Percentiles rank a stretch among this genome's conserved stretches.
phyloP scores from a whole-genome alignment of 2,329 filamentous ascomycete species.

The Exserohilum turcica region DNA sequence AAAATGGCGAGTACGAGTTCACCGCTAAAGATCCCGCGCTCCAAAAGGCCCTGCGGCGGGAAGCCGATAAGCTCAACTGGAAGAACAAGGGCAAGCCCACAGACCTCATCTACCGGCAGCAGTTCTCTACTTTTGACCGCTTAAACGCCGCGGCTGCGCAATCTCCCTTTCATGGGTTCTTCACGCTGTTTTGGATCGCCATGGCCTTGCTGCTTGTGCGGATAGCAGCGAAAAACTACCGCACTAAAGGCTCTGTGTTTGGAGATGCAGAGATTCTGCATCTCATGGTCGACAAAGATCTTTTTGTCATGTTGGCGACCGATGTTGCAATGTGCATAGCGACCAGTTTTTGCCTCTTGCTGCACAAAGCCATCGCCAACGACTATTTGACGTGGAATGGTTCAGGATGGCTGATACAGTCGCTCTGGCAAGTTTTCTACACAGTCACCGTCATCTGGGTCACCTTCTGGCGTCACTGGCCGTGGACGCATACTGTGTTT shows the following conservation, averaged over 20 bases:
- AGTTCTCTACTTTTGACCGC: conserved; percentile 75
- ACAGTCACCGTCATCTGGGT: conserved; percentile 66
- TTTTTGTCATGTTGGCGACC: conserved; percentile 60
- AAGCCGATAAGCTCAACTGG: conserved; percentile 41
- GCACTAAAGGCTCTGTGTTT: conserved; percentile 68
- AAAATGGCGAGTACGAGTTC: conserved; percentile 55
- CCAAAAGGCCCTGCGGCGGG: conserved; percentile 53
- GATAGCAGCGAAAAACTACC: conserved; percentile 71
- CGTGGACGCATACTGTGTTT: conserved; percentile 82
- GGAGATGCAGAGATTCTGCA: conserved; percentile 74
- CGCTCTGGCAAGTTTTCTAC: conserved; percentile 72
- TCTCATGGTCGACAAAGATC: conserved; percentile 66
- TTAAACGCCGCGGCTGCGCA: conserved; percentile 68
- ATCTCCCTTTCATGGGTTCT: conserved; percentile 79
- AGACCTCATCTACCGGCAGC: conserved; percentile 71
- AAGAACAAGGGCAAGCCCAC: conserved; percentile 51
- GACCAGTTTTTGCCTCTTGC: conserved; percentile 67
- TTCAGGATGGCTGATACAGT: conserved; percentile 74
- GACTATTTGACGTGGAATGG: conserved; percentile 70
- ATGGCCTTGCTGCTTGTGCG: conserved; percentile 70
- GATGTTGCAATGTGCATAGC: conserved; percentile 72
- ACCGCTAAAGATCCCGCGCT: conserved; percentile 58
- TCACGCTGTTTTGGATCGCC: conserved; percentile 76
- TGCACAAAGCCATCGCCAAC: conserved; percentile 66
- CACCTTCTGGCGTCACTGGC: conserved; percentile 74